phyloP scores from a whole-genome alignment of 371 early-diverging fungal genomes.

The Mortierella sp. region DNA sequence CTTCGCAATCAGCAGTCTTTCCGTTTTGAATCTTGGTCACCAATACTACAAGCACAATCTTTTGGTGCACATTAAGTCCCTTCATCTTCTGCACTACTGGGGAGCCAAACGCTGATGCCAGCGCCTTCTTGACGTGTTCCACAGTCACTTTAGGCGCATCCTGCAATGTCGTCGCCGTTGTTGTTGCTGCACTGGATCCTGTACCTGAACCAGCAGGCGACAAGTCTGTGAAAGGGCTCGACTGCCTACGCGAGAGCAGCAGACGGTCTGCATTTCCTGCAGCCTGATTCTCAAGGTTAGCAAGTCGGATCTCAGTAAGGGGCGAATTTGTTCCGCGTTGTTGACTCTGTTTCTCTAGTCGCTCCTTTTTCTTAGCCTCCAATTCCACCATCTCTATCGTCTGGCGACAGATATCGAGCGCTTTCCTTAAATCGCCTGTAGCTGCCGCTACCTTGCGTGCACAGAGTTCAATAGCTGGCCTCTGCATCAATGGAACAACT shows the following conservation, averaged over 20 bases:
- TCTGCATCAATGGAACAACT: slow-evolving; percentile 75
- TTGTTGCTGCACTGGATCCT: background rate
- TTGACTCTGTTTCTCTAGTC: slow-evolving; percentile 2
- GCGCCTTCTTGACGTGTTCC: slow-evolving; percentile 81
- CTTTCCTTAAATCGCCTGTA: slow-evolving; percentile 93
- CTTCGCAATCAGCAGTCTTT: slow-evolving; percentile 61
- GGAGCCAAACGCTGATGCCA: slow-evolving; percentile 74
- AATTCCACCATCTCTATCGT: slow-evolving; percentile 86
- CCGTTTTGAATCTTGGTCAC: slow-evolving; percentile 59
- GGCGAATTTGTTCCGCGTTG: slow-evolving; percentile 13
- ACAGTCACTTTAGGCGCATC: slow-evolving; percentile 81
- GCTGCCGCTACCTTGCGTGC: slow-evolving; percentile 92
- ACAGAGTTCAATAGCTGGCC: slow-evolving; percentile 91
- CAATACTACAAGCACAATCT: slow-evolving; percentile 76
- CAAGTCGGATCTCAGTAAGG: slow-evolving; percentile 31
- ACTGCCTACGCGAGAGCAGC: background rate
- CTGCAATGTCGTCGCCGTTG: slow-evolving; percentile 10
- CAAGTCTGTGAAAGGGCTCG: background rate
- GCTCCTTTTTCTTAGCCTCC: slow-evolving; percentile 62
- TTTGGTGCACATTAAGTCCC: slow-evolving; percentile 82
- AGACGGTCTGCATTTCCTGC: slow-evolving; percentile 21
- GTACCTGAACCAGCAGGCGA: slow-evolving; percentile 10
- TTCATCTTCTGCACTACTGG: slow-evolving; percentile 72
- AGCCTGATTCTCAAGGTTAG: slow-evolving; percentile 31
- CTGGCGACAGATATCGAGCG: slow-evolving; percentile 90